Base-by-base conservation (phyloP, 306 rosid genomes). In the Sicyos baderoa region DNA sequence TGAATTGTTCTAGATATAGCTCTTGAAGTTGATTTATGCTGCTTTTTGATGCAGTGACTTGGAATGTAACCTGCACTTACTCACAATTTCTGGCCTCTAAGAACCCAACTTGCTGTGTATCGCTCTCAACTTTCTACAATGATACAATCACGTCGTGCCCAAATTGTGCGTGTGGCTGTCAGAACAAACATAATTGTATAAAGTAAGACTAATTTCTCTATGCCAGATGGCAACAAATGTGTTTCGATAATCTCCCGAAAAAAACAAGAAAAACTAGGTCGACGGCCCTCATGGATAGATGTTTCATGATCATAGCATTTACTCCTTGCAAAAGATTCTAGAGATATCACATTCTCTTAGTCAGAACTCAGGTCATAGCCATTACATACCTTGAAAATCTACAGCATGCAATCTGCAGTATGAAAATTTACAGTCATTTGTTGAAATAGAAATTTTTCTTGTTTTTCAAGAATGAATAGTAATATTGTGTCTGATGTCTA, bases 21-120 rank as follows among this genome's bases (percentile, higher is more conserved):
- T 55, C 61, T 64, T 66, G 55, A 22, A 66, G 29, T 47, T 64
- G 32, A 40, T 10, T 45, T 47, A 19, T 66, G 56, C 15, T 42
- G 18, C 27, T 25, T 71, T 74, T 70, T 25, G 29, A 22, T 87
- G 82, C 85, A 91, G 97, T 89, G 92, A 89, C 97, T 32, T 91
- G 97, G 97, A 91, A 91, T 54, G 97, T 84, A 64, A 91, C 96
- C 47, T 91, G 97, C 50, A 91, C 97, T 52, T 91, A 91, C 54
- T 91, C 97, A 9, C 96, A 91, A 57, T 87, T 89, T 76, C 87
- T 91, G 68, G 95, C 97, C 75, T 87, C 84, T 57, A 84, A 87
- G 84, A 83, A 89, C 44, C 97, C 97, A 7, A 91, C 92, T 62
- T 91, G 97, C 60, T 91, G 97, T 47, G 96, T 91, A 76, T 91